Conservation (phyloP, 2,329 filamentous ascomycete genomes). For the Dactylellina sp. region DNA sequence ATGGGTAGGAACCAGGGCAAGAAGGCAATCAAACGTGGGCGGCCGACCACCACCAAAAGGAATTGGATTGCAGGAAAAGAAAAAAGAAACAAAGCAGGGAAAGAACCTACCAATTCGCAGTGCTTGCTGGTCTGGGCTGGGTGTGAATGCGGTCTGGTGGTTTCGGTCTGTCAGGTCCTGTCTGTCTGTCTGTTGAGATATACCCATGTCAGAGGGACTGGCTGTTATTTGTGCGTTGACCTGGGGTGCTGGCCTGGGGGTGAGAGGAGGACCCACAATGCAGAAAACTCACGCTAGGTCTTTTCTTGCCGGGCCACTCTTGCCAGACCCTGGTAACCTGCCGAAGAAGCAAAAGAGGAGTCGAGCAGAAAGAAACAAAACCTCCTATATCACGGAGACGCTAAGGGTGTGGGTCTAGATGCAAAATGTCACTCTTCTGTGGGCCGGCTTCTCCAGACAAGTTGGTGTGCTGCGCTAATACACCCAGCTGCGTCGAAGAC, state of each 20-base stretch:
- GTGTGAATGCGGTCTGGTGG: background rate
- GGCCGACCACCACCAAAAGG: slow-evolving; percentile 17
- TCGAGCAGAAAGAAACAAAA: slow-evolving; percentile 39
- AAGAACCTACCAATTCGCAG: slow-evolving; percentile 33
- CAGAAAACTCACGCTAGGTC: slow-evolving; percentile 56
- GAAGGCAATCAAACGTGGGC: background rate
- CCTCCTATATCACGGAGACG: slow-evolving; percentile 49
- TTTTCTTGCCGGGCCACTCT: slow-evolving; percentile 57
- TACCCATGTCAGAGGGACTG: slow-evolving; percentile 52
- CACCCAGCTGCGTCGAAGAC: slow-evolving; percentile 8
- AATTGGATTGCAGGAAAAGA: slow-evolving; percentile 33
- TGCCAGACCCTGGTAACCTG: slow-evolving; percentile 57
- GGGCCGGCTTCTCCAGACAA: slow-evolving; percentile 50
- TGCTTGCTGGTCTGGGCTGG: slow-evolving; percentile 1
- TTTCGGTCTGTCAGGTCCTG: too few relatives aligned
- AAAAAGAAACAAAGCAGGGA: slow-evolving; percentile 35
- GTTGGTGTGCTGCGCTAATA: slow-evolving; percentile 55
- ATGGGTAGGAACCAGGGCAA: slow-evolving; percentile 17
- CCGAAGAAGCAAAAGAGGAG: slow-evolving; percentile 45
- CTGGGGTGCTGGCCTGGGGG: slow-evolving; percentile 55
- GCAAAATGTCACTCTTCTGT: slow-evolving; percentile 55
- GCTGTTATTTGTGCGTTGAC: slow-evolving; percentile 56
- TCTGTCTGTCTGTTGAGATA: slow-evolving; percentile 27
- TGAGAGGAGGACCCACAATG: slow-evolving; percentile 44
- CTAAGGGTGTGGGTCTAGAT: slow-evolving; percentile 50